Conservation (phyloP, 805 yeast species). For the Cyberlindnera samutprakarnensis region DNA sequence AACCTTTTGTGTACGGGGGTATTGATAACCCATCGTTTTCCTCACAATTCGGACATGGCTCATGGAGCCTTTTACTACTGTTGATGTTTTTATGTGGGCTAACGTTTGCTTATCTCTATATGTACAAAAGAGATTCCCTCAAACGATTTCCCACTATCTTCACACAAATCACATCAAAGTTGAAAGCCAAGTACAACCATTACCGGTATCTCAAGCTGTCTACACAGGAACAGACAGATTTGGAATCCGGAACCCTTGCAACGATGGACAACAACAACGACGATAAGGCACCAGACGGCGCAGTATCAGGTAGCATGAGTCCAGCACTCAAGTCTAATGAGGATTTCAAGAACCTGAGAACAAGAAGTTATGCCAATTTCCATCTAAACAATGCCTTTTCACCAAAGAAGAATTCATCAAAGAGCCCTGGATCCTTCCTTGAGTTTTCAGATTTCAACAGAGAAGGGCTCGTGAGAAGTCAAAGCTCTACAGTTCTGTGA, state of each 20-base stretch:
- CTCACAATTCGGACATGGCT: background rate
- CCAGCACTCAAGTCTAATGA: conserved; percentile 13
- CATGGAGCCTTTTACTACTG: conserved; percentile 6
- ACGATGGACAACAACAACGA: too few relatives aligned
- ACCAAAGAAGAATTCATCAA: conserved; percentile 9
- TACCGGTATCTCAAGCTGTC: conserved; percentile 16
- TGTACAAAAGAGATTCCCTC: conserved; percentile 8
- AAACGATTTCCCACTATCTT: conserved; percentile 11
- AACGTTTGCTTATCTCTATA: conserved; percentile 5
- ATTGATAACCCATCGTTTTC: conserved; percentile 1
- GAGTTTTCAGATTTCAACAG: too few relatives aligned
- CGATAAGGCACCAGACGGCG: conserved; percentile 3
- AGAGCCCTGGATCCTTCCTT: conserved; percentile 36
- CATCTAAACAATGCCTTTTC: conserved; percentile 7
- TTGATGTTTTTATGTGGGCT: conserved; percentile 3
- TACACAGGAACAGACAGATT: conserved; percentile 13
- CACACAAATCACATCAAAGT: conserved; percentile 8
- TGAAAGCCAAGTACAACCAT: conserved; percentile 12
- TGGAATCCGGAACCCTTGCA: conserved; percentile 18
- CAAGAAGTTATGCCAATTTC: conserved; percentile 19
- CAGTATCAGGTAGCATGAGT: conserved; percentile 16
- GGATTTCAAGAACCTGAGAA: conserved; percentile 15
- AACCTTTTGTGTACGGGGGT: conserved; percentile 17
- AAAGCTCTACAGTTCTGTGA: too few relatives aligned
- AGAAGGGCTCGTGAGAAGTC: too few relatives aligned